These are phyloP conservation scores for Penicillium griseofulvum DNA, from an alignment of 2,329 filamentous ascomycete genomes.

Conservation along the genomic window DNA sequence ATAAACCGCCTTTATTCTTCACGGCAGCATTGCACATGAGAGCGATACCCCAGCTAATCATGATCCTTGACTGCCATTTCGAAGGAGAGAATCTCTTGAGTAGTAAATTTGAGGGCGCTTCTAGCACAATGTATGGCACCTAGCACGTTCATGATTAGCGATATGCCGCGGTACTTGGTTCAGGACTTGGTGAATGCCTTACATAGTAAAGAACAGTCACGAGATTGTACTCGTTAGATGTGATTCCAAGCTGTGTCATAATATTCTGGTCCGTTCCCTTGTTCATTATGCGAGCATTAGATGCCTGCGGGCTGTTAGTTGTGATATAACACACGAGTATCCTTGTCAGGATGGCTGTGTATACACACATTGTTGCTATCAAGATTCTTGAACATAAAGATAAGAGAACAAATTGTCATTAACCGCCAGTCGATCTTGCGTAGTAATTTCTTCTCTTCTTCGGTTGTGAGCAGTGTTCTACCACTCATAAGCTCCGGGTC, in stretches of 20 bases:
- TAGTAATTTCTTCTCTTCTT: conserved; percentile 48
- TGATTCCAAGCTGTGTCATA: conserved; percentile 29
- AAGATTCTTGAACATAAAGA: conserved; percentile 32
- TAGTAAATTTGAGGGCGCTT: conserved; percentile 30
- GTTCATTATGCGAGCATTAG: conserved; percentile 40
- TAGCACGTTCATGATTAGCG: conserved; percentile 1
- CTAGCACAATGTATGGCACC: conserved; percentile 26
- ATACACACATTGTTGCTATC: conserved; percentile 31
- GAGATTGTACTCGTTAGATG: conserved; percentile 33
- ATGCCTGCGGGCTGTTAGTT: conserved; percentile 19
- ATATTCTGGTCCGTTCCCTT: conserved; percentile 30
- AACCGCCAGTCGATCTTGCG: conserved; percentile 46
- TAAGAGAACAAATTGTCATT: conserved; percentile 41
- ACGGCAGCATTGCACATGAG: conserved; percentile 42
- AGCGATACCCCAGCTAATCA: conserved; percentile 27
- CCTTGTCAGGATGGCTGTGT: background rate
- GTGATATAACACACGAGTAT: background rate
- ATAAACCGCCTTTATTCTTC: conserved; percentile 40
- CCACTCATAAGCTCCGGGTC: conserved; percentile 33
- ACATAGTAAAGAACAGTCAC: conserved; percentile 40
- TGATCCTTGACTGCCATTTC: conserved; percentile 32
- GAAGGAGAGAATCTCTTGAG: conserved; percentile 31
- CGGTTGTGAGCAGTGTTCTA: conserved; percentile 34
- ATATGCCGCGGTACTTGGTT: background rate
- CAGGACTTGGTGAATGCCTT: background rate